Evolutionary conservation across 768 basidiomycete species (phyloP), one percentile per base, ranked within the genome.

Genomic region (Hygrophorus russula): DNA sequence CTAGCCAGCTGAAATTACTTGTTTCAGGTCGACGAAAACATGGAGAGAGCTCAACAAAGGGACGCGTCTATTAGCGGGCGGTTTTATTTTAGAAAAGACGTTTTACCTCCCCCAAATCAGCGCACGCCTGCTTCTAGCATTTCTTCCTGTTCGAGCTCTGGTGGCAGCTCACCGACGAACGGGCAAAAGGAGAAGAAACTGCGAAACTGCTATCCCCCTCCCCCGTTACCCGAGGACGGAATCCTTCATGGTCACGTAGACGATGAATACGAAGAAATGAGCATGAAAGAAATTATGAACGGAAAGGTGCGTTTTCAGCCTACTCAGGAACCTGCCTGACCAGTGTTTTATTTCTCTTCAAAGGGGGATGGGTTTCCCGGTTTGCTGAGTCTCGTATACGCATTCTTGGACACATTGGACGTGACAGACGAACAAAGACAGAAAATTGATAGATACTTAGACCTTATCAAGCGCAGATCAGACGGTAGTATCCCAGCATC

Each of bases 1-100:
- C 30, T 12, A 28, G 28, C 2, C 20, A n/a, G 34, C 36, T 20
- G 20, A 24, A 7, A 28, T 19, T 29, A 20, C 15, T 36, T 24
- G 30, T 27, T 46, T 14, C 54, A 97, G 93, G 96, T 98, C 34
- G 93, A 99, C 57, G 87, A 87, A 60, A 99, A 99, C 55, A 98
- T 98, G 96, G 72, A 62, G 17, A 73, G 83, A 47, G 93, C 94
- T 0, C 96, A 99, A 60, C 65, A 69, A 38, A 71, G 93, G 37
- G 81, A 88, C 54, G 94, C 92, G 0, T 73, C 80, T 15, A 65
- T 64, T 40, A 60, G 73, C n/a, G 71, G 75, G 50, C 84, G 74
- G 58, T 99, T 96, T 64, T 87, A 71, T 62, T 99, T 99, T 74
- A 74, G 93, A 40, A 92, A 86, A 60, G 69, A 82, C 44, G 73